A percentile compares a stretch with the other conserved stretches of the same genome.
Conservation (phyloP, 23 red algal genomes). For the Chondrus crispus region DNA sequence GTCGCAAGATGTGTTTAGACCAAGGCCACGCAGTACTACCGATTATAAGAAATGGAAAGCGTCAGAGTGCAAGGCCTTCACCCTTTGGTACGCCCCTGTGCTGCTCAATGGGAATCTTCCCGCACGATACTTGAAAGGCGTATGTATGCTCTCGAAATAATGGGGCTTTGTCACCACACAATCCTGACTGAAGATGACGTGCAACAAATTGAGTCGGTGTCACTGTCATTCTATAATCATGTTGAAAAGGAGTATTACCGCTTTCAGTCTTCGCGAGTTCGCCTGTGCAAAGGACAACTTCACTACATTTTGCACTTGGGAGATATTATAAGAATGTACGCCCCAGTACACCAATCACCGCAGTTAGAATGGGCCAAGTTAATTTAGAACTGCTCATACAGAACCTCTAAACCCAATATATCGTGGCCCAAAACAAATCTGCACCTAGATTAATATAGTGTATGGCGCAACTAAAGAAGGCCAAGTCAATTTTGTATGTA, state of each 20-base stretch:
- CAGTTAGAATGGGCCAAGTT: too few relatives aligned
- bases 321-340: background rate
- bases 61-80: background rate
- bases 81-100: background rate
- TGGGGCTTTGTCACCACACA: background rate
- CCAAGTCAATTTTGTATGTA: too few relatives aligned
- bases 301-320: background rate
- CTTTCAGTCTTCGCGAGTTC: background rate
- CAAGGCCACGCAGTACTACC: background rate
- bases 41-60: background rate
- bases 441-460: too few relatives aligned
- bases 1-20: background rate
- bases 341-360: background rate
- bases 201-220: background rate
- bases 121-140: background rate
- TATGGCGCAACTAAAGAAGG: too few relatives aligned
- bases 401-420: too few relatives aligned
- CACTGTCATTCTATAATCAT: background rate
- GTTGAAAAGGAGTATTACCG: conserved; percentile 6
- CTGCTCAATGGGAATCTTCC: background rate
- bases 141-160: background rate
- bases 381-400: too few relatives aligned
- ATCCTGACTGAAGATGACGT: background rate
- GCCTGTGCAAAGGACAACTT: background rate
- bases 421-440: too few relatives aligned